Base-by-base conservation (phyloP, 305 asterid genomes). In the Withania somnifera region DNA sequence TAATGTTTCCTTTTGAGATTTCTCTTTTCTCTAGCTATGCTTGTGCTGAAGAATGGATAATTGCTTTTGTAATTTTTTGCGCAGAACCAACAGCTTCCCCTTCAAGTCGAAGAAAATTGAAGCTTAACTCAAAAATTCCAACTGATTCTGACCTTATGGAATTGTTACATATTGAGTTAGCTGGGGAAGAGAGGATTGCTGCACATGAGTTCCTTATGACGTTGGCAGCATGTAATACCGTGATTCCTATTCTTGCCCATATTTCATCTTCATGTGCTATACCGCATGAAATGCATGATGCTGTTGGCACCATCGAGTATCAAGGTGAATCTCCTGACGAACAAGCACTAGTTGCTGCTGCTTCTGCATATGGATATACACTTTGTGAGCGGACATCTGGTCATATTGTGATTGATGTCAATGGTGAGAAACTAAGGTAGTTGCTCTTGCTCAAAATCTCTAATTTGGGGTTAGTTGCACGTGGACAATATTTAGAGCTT, bases 311-410 rank as follows among this genome's bases (percentile, higher is more conserved):
- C 83, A 86, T 95, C 85, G 91, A 90, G 60, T 95, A 94, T 87
- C 99, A 94, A 89, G 98, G 98, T 36, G 99, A 95, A 88, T 95
- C 98, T 84, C 99, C 98, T 81, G 99, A 95, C 85, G 98, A 95
- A 87, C 97, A 91, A 87, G 98, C 99, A 81, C 83, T 95, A 82
- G 97, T 91, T 79, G 87, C 97, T 86, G 97, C 97, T 63, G 95
- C 99, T 40, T 91, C 97, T 75, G 93, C 97, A 54, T 94, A 95
- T 90, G 97, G 92, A n/a, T 95, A 92, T 87, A 95, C 94, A 0
- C 95, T 94, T 63, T 92, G 89, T 84, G 99, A 95, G 87, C 90
- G 98, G 82, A 94, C 97, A 68, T 95, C 98, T 32, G 98, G 97
- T 78, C 97, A 95, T 88, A 90, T 95, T 77, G 93, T 73, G 66